Evolutionary conservation across 371 early-diverging fungal genomes (phyloP), one percentile per base, ranked within the genome.

Genomic region (Mucor plumbeus): DNA sequence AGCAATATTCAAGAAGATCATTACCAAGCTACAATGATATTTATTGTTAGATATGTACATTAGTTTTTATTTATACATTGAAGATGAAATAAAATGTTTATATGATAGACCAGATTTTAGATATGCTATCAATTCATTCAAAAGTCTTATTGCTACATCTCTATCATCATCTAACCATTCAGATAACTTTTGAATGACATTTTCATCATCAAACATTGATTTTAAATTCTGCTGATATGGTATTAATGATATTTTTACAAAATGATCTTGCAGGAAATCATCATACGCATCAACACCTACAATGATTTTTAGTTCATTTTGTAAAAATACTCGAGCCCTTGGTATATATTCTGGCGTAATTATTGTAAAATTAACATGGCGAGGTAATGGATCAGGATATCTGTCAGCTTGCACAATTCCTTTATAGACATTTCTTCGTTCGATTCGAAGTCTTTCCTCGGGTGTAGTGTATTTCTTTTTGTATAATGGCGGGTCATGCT

Each of bases 281-380:
- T 82, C 82, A 48, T 66, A 66, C 0, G 44, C 21, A 8, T 68
- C 60, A 5, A 61, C 56, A 7, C 71, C 75, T 44, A 75, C 55
- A 9, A 82, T 47, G 35, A 74, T 70, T 31, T 68, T 75, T 7
- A 79, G 31, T 47, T 82, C 82, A 21, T 73, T 44, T 35, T 62
- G 61, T 15, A 80, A 26, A 69, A 82, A 82, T 14, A 64, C 47
- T 33, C 59, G 60, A 13, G 69, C 55, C 61, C 75, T 71, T 41
- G 80, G 78, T 63, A 82, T 78, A 60, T 79, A 68, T 31, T 75
- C 71, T 17, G 82, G 80, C 39, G 62, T 60, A 9, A 82, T 56
- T 10, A 63, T 53, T 19, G 68, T 69, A 3, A 76, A 63, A 31
- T 59, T 33, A 0, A 35, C 53, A 61, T 73, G 57, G 9, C 55